These are phyloP conservation scores for Clonostachys rosea DNA, from an alignment of 2,329 filamentous ascomycete species.

Conservation along the genomic window DNA sequence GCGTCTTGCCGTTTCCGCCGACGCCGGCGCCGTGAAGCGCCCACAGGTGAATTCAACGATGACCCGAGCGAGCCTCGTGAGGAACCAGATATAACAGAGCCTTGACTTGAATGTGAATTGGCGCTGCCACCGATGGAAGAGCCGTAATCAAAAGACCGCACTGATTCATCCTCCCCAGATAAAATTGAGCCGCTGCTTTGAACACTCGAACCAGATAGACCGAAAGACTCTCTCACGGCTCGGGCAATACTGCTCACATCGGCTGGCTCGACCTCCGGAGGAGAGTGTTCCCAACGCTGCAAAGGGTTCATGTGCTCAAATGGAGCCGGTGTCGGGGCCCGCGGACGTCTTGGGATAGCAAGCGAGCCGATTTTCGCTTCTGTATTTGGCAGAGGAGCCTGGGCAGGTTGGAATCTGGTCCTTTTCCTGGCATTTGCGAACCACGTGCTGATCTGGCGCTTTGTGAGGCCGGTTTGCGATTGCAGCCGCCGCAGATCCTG, in stretches of 20 bases:
- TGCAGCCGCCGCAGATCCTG: constrained; percentile 70
- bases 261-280: constrained; percentile 15
- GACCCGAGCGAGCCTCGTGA: neutral
- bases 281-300: constrained; percentile 16
- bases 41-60: neutral
- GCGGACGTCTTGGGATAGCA: constrained; percentile 18
- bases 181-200: no score
- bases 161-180: no score
- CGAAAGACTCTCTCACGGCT: constrained; percentile 6
- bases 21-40: neutral
- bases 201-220: no score
- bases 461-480: constrained; percentile 67
- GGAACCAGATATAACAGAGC: neutral
- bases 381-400: constrained; percentile 22
- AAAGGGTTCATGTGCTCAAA: constrained; percentile 9
- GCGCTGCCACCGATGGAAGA: constrained; percentile 12
- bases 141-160: neutral
- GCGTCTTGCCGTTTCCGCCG: no score
- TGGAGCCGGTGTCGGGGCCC: constrained; percentile 19
- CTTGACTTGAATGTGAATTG: constrained; percentile 7
- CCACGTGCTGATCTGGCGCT: constrained; percentile 80
- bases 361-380: constrained; percentile 64
- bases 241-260: constrained; percentile 15
- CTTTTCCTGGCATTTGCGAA: constrained; percentile 77
- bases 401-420: no score